These are phyloP conservation scores for Calycina marina DNA, from an alignment of 2,329 filamentous ascomycete species.

Conservation along the genomic window DNA sequence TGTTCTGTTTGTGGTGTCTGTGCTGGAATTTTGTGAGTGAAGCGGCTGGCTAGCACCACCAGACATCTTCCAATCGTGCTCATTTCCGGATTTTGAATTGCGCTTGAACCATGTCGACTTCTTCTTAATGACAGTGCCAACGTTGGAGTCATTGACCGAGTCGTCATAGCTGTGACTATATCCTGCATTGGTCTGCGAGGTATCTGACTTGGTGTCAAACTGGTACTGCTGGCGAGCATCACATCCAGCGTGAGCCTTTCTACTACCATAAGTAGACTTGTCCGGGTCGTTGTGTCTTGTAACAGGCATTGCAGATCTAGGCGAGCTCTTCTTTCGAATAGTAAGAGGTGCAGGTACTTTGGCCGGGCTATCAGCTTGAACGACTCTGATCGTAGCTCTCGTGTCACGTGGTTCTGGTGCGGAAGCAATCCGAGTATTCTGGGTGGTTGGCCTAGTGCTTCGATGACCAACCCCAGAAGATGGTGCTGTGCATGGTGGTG, in stretches of 20 bases:
- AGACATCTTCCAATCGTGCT: conserved; percentile 10
- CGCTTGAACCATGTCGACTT: conserved; percentile 22
- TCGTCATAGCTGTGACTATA: conserved; percentile 13
- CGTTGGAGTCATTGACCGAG: conserved; percentile 10
- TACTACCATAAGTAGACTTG: neutral
- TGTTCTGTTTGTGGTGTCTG: conserved; percentile 4
- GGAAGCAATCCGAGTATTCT: conserved; percentile 17
- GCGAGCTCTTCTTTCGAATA: conserved; percentile 20
- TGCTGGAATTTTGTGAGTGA: conserved; percentile 11
- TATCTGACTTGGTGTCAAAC: conserved; percentile 3
- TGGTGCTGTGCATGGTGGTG: conserved; percentile 6
- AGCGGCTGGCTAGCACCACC: conserved; percentile 3
- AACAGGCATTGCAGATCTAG: conserved; percentile 3
- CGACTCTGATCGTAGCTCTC: conserved; percentile 18
- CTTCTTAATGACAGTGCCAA: conserved; percentile 18
- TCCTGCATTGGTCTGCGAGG: conserved; percentile 8
- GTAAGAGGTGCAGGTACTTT: conserved; percentile 20
- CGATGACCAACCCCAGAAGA: conserved; percentile 4
- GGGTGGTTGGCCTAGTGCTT: conserved; percentile 8
- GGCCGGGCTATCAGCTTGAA: conserved; percentile 16
- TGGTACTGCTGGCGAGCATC: conserved; percentile 16
- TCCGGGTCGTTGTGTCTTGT: neutral
- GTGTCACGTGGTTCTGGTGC: conserved; percentile 18
- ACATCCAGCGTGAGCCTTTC: conserved; percentile 3
- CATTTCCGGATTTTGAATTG: conserved; percentile 14